Conservation (phyloP, 2,329 filamentous ascomycete genomes). For the Neofusicoccum cordaticola region DNA sequence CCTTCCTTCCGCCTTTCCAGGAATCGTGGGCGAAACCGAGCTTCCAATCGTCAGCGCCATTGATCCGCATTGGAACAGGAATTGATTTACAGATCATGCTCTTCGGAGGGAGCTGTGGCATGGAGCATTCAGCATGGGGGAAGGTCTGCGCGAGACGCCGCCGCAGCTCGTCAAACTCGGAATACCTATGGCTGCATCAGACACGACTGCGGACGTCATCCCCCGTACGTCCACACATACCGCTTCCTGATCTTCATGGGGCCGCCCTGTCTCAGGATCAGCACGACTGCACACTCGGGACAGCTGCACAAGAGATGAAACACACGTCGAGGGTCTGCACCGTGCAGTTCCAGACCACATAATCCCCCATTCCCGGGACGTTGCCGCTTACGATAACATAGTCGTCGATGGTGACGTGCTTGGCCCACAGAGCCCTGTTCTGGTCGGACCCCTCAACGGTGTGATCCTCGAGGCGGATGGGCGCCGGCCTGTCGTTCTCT, state of each 20-base stretch:
- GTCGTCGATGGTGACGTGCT: slow-evolving; percentile 59
- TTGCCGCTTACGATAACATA: slow-evolving; percentile 60
- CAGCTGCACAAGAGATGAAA: slow-evolving; percentile 24
- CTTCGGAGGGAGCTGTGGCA: slow-evolving; percentile 89
- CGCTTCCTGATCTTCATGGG: slow-evolving; percentile 60
- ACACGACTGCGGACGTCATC: not conserved
- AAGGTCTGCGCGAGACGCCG: slow-evolving; percentile 73
- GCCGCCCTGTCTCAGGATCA: slow-evolving; percentile 43
- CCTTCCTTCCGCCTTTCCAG: slow-evolving; percentile 79
- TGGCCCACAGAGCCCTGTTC: slow-evolving; percentile 59
- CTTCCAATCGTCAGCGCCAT: slow-evolving; percentile 30
- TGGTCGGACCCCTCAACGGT: slow-evolving; percentile 58
- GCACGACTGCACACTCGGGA: slow-evolving; percentile 5
- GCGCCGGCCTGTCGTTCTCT: slow-evolving; percentile 31
- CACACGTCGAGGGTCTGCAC: slow-evolving; percentile 81
- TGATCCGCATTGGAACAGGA: not conserved
- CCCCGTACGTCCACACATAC: slow-evolving; percentile 30
- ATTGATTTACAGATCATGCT: slow-evolving; percentile 71
- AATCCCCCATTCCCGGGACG: slow-evolving; percentile 68
- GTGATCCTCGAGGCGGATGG: slow-evolving; percentile 63
- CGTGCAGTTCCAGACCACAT: slow-evolving; percentile 90
- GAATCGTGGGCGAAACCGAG: slow-evolving; percentile 74
- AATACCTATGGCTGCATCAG: slow-evolving; percentile 60
- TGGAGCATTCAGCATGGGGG: slow-evolving; percentile 76
- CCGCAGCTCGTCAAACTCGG: slow-evolving; percentile 85